Evolutionary conservation across 805 yeast species (phyloP), one percentile per base, ranked within the genome.

Genomic region (Saturnispora sekii): DNA sequence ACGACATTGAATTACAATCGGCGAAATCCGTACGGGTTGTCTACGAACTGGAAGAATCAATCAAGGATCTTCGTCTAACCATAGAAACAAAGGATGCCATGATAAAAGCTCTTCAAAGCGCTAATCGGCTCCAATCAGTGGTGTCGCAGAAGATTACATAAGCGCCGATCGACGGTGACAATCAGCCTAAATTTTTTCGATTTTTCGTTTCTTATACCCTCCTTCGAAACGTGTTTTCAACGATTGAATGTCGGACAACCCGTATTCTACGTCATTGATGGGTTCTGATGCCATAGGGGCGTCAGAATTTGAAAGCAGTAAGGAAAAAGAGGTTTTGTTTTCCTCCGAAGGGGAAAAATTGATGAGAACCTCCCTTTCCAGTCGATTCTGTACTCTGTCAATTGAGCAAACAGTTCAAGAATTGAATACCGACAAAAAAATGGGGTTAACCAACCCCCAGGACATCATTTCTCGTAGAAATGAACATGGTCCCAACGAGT

Each of bases 401-500:
- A 72, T 76, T 3, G 83, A 77, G n/a, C 85, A 86, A 38, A 78
- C 90, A 1, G 69, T 74, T 2, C 48, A 58, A 17, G 79, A 77
- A 40, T 68, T 90, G 35, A 73, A 73, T 40, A 82, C 97, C 0
- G 77, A 85, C 52, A 43, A 62, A 3, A 55, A 51, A 1, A 55
- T 60, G 10, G 98, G 98, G 1, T 66, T 93, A 21, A 64, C 73
- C 31, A 77, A 81, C 36, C 67, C 68, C 30, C 88, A 79, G 47
- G 97, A 89, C 48, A 77, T 85, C 16, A 63, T 75, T 14, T 74
- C 76, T 55, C 72, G 97, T 53, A 74, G 90, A 53, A 69, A 78
- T 17, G 67, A 79, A 14, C 82, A 86, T 58, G 99, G 99, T 2
- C 52, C 73, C 33, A 93, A 93, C 62, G 97, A 86, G 55, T 71